Percentiles rank a stretch among this genome's conserved stretches.
phyloP scores from a whole-genome alignment of 306 rosid genomes.

The Arachis stenosperma region DNA sequence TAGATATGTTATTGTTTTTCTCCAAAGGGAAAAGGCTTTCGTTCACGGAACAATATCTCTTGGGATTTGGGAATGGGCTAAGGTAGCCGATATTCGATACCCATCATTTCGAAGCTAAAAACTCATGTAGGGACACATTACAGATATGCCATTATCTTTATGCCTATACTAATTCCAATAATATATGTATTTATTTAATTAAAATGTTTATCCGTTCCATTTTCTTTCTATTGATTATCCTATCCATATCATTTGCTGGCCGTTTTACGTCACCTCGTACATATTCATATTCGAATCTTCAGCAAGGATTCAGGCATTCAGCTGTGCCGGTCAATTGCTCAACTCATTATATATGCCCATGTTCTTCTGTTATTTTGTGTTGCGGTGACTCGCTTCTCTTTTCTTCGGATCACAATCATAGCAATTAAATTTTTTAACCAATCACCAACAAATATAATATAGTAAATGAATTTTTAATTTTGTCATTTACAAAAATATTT shows the following conservation, averaged over 20 bases:
- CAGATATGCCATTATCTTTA: background rate
- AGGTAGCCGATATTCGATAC: background rate
- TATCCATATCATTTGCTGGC: background rate
- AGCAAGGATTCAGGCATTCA: background rate
- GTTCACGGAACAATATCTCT: slow-evolving; percentile 27
- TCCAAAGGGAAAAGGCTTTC: background rate
- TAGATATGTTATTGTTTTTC: slow-evolving; percentile 1
- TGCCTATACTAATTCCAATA: too few relatives aligned
- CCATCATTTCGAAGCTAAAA: background rate
- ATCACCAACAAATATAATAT: too few relatives aligned
- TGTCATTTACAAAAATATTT: too few relatives aligned
- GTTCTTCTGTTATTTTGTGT: too few relatives aligned
- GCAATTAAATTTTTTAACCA: too few relatives aligned
- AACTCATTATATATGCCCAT: too few relatives aligned
- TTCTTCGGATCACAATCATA: too few relatives aligned
- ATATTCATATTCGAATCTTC: background rate
- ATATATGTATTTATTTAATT: background rate
- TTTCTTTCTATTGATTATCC: background rate
- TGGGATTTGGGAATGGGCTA: background rate
- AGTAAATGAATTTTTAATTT: too few relatives aligned
- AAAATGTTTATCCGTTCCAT: background rate
- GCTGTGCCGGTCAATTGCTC: background rate
- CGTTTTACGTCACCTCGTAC: background rate
- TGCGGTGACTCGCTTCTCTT: too few relatives aligned
- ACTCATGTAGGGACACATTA: background rate